These are phyloP conservation scores for Trametes gibbosa DNA, from an alignment of 768 basidiomycete genomes.

Conservation along the genomic window DNA sequence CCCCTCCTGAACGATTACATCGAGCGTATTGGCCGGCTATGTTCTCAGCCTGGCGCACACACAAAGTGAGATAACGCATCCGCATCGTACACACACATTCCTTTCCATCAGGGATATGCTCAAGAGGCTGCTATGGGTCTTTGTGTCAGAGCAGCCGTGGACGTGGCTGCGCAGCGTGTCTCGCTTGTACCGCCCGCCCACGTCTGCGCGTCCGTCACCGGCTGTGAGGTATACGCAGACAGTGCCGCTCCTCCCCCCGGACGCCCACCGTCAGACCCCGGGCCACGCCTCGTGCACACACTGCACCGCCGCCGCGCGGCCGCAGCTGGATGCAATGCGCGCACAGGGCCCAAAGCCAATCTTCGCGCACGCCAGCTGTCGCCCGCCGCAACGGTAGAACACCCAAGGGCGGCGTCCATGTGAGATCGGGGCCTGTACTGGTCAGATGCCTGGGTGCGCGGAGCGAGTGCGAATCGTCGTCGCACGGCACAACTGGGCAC, in stretches of 20 bases:
- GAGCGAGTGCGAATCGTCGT: conserved; percentile 15
- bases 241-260: neutral
- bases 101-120: too few relatives aligned
- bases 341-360: neutral
- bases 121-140: too few relatives aligned
- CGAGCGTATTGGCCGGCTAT: too few relatives aligned
- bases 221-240: too few relatives aligned
- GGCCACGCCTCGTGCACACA: conserved; percentile 7
- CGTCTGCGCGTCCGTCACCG: too few relatives aligned
- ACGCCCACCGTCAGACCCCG: neutral
- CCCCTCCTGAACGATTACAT: too few relatives aligned
- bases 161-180: too few relatives aligned
- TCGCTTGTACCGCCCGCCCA: too few relatives aligned
- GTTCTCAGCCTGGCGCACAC: too few relatives aligned
- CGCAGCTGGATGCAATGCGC: neutral
- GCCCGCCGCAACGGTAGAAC: neutral
- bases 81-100: too few relatives aligned
- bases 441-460: conserved; percentile 12
- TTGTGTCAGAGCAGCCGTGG: too few relatives aligned
- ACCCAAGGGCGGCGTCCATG: neutral
- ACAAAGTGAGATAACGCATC: too few relatives aligned
- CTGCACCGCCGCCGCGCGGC: conserved; percentile 14
- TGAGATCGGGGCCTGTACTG: conserved; percentile 15
- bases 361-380: neutral
- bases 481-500: conserved; percentile 2